Evolutionary conservation across 2,329 filamentous ascomycete genomes (phyloP).

Genomic region (Hypoxylon sp.): DNA sequence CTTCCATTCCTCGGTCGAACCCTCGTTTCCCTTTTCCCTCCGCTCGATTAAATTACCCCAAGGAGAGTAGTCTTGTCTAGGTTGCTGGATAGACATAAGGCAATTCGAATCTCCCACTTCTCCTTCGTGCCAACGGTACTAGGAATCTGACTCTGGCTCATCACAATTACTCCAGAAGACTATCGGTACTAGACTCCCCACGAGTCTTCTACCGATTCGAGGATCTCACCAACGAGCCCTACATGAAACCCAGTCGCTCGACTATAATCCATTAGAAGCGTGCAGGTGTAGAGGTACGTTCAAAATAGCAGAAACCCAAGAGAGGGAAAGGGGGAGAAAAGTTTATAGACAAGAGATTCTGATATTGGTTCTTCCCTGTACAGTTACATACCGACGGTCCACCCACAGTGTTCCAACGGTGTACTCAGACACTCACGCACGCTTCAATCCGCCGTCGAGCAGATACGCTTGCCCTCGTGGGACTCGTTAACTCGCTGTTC

Average conservation of each 20-base stretch:
- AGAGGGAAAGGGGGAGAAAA: slow-evolving; percentile 1
- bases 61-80: slow-evolving; percentile 48
- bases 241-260: slow-evolving; percentile 54
- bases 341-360: slow-evolving; percentile 42
- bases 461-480: slow-evolving; percentile 62
- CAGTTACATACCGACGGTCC: slow-evolving; percentile 62
- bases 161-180: slow-evolving; percentile 53
- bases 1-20: slow-evolving; percentile 52
- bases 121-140: slow-evolving; percentile 52
- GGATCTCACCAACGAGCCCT: slow-evolving; percentile 53
- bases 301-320: slow-evolving; percentile 9
- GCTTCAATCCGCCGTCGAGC: slow-evolving; percentile 60
- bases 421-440: slow-evolving; percentile 61
- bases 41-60: slow-evolving; percentile 41
- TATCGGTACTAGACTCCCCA: slow-evolving; percentile 54
- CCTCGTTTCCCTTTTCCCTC: slow-evolving; percentile 31
- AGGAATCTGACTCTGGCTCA: slow-evolving; percentile 56
- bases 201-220: slow-evolving; percentile 56
- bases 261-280: slow-evolving; percentile 52
- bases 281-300: slow-evolving; percentile 56
- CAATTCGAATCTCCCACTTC: slow-evolving; percentile 46
- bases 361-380: slow-evolving; percentile 54
- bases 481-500: slow-evolving; percentile 77
- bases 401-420: slow-evolving; percentile 52
- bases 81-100: slow-evolving; percentile 42